Base-by-base conservation (phyloP, 148 eudicot species). In the Silene conica region DNA sequence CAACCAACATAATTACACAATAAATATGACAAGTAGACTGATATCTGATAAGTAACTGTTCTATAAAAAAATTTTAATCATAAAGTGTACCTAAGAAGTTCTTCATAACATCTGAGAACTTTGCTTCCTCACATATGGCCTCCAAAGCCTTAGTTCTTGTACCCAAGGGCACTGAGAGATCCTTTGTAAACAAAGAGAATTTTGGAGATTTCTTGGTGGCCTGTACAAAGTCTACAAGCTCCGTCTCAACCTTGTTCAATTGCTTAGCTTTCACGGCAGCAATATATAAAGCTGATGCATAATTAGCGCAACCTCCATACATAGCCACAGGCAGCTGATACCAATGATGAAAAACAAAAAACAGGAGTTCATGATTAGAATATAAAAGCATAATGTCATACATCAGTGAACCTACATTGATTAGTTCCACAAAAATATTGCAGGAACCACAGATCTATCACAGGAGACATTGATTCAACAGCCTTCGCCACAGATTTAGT, bases 301-400 rank as follows among this genome's bases (percentile, higher is more conserved):
- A 92, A 82, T 92, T 92, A 63, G 93, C 97, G 72, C 87, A 71
- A 21, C 83, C 89, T 72, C 97, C 97, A 83, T 80, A 92, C 96
- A 92, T 70, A 71, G 89, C 77, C 79, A 92, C 4, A 45, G 97
- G 97, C 78, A 90, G 89, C 97, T 92, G 70, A 59, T 12, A 38
- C 67, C 64, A 65, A 26, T 28, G 15, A 75, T 45, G 62, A 67
- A 13, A 43, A 57, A 31, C 71, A 43, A 67, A 67, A 21, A 34
- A 77, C 6, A 56, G 38, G 15, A 20, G 8, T 69, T 21, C 43
- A 38, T 1, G 43, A 38, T 38, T 38, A 38, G 43, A 38, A 38
- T 38, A 38, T 38, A 38, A 38, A 38, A 5, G 43, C 43, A 38
- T 38, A 38, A 6, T 38, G 43, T 6, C 43, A 38, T 38, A 38